phyloP scores from a whole-genome alignment of 257 asterid genomes.

The Jaltomata sinuosa region DNA sequence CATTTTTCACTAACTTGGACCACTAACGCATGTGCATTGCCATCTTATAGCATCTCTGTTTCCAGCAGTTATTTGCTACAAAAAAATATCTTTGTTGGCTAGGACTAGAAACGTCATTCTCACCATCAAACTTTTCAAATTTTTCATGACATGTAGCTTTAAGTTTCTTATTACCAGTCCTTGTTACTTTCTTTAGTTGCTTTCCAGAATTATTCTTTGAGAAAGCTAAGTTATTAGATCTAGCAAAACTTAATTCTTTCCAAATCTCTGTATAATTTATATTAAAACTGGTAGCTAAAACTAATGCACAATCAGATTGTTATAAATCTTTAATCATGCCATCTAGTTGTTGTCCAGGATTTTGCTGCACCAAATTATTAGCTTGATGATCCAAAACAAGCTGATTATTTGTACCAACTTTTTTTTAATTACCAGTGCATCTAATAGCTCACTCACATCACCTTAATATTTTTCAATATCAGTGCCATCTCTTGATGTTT shows the following conservation, averaged over 20 bases:
- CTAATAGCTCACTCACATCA: not conserved
- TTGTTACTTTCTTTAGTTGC: not conserved
- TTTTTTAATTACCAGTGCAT: not conserved
- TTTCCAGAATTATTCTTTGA: not conserved
- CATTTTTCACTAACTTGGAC: not conserved
- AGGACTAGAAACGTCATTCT: not conserved
- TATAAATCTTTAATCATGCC: no score
- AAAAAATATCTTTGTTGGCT: not conserved
- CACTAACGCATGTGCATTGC: not conserved
- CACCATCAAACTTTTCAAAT: not conserved
- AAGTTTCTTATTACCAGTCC: not conserved
- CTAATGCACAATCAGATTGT: no score
- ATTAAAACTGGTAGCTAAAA: no score
- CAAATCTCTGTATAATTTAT: no score
- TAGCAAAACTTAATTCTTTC: not conserved
- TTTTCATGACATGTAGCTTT: not conserved
- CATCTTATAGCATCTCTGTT: not conserved
- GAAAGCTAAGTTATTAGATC: not conserved
- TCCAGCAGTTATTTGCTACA: not conserved
- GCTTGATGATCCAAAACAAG: no score
- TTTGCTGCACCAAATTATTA: no score
- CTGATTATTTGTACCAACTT: not conserved
- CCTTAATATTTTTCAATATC: not conserved
- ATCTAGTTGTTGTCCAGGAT: no score
- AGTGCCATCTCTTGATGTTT: not conserved